These are phyloP conservation scores for Toxicodendron radicans DNA, from an alignment of 345 rosid genomes.

Conservation along the genomic window DNA sequence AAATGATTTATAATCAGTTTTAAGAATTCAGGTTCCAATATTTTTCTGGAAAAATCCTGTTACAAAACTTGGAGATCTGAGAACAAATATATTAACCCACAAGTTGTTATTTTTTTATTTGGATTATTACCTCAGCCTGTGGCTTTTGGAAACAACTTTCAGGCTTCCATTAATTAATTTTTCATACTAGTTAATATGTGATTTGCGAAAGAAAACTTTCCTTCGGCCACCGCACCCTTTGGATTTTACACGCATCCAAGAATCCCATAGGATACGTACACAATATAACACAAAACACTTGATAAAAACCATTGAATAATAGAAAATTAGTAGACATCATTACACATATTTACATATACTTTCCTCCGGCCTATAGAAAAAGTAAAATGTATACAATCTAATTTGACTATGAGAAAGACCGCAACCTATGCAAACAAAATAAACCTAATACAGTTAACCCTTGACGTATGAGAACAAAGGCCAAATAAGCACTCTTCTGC, in stretches of 20 bases:
- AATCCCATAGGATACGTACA: no score
- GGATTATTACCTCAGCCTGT: no score
- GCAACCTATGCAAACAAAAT: conserved; percentile 13
- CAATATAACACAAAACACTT: no score
- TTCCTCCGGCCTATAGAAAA: conserved; percentile 15
- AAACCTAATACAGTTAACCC: background rate
- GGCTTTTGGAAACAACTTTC: no score
- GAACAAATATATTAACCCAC: no score
- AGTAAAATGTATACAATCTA: conserved; percentile 16
- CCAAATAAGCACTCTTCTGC: conserved; percentile 14
- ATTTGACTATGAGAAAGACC: background rate
- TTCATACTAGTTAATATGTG: no score
- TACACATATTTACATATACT: conserved; percentile 24
- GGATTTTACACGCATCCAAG: no score
- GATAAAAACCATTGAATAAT: background rate
- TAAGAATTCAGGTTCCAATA: background rate
- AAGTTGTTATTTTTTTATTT: no score
- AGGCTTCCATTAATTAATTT: no score
- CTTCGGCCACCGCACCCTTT: no score
- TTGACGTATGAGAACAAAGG: conserved; percentile 1
- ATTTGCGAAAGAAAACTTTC: no score
- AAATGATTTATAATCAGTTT: background rate
- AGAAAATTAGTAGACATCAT: background rate
- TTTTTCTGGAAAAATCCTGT: background rate
- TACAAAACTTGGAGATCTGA: background rate